phyloP scores from a whole-genome alignment of 2,329 filamentous ascomycete genomes.

The Alternaria infectoria region DNA sequence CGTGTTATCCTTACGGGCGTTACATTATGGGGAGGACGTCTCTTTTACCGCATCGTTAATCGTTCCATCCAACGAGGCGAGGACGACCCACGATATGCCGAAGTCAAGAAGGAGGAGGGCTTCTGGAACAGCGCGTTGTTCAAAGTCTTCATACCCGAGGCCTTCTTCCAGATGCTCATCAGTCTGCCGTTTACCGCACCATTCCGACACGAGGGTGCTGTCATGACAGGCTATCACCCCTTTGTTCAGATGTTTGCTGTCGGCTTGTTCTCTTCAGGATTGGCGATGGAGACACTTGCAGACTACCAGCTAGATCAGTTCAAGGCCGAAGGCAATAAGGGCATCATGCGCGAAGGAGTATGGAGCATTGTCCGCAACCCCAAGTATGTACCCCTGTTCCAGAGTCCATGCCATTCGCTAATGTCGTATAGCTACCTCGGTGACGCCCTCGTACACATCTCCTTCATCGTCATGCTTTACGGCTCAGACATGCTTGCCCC shows the following conservation, averaged over 20 bases:
- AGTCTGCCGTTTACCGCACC: conserved; percentile 64
- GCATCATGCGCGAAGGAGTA: conserved; percentile 62
- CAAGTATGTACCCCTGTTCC: conserved; percentile 56
- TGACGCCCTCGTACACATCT: conserved; percentile 64
- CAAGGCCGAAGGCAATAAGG: conserved; percentile 50
- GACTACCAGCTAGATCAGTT: conserved; percentile 63
- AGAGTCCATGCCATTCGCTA: not conserved
- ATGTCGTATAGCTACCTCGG: conserved; percentile 62
- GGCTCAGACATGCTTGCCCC: conserved; percentile 62
- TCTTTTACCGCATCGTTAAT: conserved; percentile 62
- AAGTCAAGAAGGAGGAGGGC: conserved; percentile 57
- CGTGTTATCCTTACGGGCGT: conserved; percentile 63
- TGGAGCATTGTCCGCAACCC: conserved; percentile 68
- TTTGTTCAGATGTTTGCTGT: conserved; percentile 54
- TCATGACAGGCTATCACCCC: conserved; percentile 46
- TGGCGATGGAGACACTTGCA: conserved; percentile 63
- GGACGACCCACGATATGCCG: conserved; percentile 64
- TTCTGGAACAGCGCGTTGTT: conserved; percentile 66
- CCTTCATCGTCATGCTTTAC: conserved; percentile 65
- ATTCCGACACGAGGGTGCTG: conserved; percentile 55
- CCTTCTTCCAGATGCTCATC: conserved; percentile 63
- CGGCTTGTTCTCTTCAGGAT: conserved; percentile 63
- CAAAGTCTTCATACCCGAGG: conserved; percentile 64
- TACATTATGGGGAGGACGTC: conserved; percentile 63
- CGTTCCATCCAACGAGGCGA: conserved; percentile 58